Base-by-base conservation (phyloP, 176 grass and related monocot species). In the Phoenix roebelenii region DNA sequence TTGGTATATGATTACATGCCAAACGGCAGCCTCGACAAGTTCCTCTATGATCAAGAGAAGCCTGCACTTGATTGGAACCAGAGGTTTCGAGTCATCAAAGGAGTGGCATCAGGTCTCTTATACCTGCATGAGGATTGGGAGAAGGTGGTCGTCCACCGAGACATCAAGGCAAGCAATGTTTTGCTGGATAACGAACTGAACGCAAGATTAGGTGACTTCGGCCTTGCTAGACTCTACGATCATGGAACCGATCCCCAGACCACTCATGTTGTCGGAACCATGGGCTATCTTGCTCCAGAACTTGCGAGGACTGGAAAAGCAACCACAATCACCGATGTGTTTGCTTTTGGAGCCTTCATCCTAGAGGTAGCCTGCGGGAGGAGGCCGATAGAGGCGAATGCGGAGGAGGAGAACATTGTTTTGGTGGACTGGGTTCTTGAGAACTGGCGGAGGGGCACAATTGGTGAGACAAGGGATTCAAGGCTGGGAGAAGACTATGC, bases 101-200 rank as follows among this genome's bases (percentile, higher is more conserved):
- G 65, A 23, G 78, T 90, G 1, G 78, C 82, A 39, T 57, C 71
- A 0, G 67, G 74, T 18, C 60, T 90, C 7, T 54, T 72, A 29
- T 82, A 85, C 22, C 86, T 85, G 32, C 86, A 90, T 64, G 78
- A 90, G 59, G 71, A 82, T 3, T 90, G 82, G 25, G 86, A 90
- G 49, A 23, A 82, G 16, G 78, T 90, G 6, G 67, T 90, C 15
- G 23, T 85, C 50, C 86, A 85, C 16, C 55, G 86, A 58, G 86
- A 90, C 44, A 61, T 90, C 52, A 90, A 90, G 15, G 65, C 82
- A 1, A 90, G 82, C 44, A 90, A 90, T 18, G 82, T 85, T 16
- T 62, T 90, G 51, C 59, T 90, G 5, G 86, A 90, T 6, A 1
- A 2, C 52, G 67, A 90, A 15, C 57, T 79, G 48, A 90, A 85